phyloP scores from a whole-genome alignment of 2,329 filamentous ascomycete genomes.

The Lasiodiplodia sp. region DNA sequence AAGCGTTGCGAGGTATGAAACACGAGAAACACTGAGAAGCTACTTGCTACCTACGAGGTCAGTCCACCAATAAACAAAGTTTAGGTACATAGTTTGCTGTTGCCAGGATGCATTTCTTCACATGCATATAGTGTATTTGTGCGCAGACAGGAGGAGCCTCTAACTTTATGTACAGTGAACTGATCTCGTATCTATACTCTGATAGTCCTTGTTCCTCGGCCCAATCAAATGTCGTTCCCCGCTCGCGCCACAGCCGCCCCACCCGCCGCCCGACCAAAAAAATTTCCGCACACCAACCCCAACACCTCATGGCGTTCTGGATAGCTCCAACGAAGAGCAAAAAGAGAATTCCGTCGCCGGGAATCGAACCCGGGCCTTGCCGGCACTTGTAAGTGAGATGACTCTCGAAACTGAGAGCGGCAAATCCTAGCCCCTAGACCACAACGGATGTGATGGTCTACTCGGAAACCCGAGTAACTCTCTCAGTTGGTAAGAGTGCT shows the following conservation, averaged over 20 bases:
- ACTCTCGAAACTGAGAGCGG: slow-evolving; percentile 22
- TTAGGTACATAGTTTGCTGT: too few species aligned
- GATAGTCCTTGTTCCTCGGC: neutral
- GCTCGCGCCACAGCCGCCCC: neutral
- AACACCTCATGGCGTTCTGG: neutral
- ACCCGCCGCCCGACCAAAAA: slow-evolving; percentile 9
- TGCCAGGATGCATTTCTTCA: too few species aligned
- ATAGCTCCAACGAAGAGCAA: neutral
- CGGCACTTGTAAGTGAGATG: slow-evolving; percentile 20
- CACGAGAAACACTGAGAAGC: too few species aligned
- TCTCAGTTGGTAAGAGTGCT: neutral
- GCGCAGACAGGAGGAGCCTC: too few species aligned
- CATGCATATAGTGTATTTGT: too few species aligned
- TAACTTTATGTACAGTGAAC: too few species aligned
- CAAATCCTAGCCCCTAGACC: slow-evolving; percentile 28
- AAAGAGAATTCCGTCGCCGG: slow-evolving; percentile 23
- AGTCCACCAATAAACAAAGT: too few species aligned
- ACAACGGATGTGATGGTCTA: slow-evolving; percentile 24
- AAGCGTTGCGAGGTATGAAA: too few species aligned
- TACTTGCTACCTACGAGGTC: too few species aligned
- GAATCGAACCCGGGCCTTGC: slow-evolving; percentile 28
- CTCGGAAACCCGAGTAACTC: slow-evolving; percentile 13
- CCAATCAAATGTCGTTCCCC: neutral
- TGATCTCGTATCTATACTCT: too few species aligned
- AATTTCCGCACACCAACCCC: neutral